Base-by-base conservation (phyloP, 2,329 filamentous ascomycete genomes). In the Penicillium sp. region DNA sequence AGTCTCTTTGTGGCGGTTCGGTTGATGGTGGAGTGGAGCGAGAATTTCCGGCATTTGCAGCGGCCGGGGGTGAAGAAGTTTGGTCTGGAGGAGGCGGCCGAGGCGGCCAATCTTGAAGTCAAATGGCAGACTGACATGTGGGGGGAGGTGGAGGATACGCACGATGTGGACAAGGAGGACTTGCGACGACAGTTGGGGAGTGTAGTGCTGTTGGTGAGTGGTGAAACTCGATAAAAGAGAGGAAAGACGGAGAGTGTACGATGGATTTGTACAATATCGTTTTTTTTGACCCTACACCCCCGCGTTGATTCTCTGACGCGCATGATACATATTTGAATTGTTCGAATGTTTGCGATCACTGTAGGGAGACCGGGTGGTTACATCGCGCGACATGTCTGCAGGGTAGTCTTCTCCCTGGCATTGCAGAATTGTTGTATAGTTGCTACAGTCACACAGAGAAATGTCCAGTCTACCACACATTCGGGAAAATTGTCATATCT, bases 61-160 rank as follows among this genome's bases (percentile, higher is more conserved):
- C 55, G 65, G n/a, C 54, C 58, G 4, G 65, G 58, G 0, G 62
- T 57, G 45, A 64, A 55, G 52, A 70, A 64, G 32, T 96, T 94
- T 64, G 86, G 88, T 0, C 83, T 94, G 9, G 86, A 95, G 61
- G 83, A 95, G 65, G 91, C 90, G 1, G 84, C 88, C 0, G 76
- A 79, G 60, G 85, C 86, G 11, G 83, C 85, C 5, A 95, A 81
- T 60, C 67, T 94, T 37, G 93, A 98, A 74, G 88, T 95, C 12
- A 78, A 82, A 54, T 96, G 89, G 85, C 93, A 98, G 78, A 94
- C 85, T 1, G 75, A 80, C 27, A 84, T 86, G 70, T 97, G 93
- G 91, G 93, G 93, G 7, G 90, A 95, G 75, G 93, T 98, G 1
- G 93, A 98, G 68, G 90, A 98, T 70, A 95, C 90, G 27, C 93